Evolutionary conservation across 148 eudicot species (phyloP), one percentile per base, ranked within the genome.

Genomic region (Fagopyrum homotropicum): DNA sequence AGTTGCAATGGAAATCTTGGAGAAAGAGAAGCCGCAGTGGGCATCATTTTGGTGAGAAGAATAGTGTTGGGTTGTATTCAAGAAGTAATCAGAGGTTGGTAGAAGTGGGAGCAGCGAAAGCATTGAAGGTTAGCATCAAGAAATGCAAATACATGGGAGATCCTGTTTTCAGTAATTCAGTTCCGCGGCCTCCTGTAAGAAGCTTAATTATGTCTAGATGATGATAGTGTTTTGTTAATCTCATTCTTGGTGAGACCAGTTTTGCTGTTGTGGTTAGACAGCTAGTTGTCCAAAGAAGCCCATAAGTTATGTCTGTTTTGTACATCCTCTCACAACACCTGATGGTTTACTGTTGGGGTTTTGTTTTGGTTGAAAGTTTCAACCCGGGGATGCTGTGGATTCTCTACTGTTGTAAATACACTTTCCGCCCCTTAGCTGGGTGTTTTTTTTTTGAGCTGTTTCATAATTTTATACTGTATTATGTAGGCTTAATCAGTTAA

Each of bases 161-260:
- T 46, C 77, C 90, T 64, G 84, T 78, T 40, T 91, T 88, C 76
- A 75, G 81, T 52, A 82, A 93, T 14, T 74, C 91, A 0, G 88
- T 79, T 69, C 88, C 78, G 14, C 76, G 90, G 19, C 22, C 55
- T 0, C 60, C 84, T 29, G 48, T 85, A 49, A 79, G 91, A 72
- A 88, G 80, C 85, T 83, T 90, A 78, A 90, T 93, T 56, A 83
- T 93, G 93, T 90, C 98, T 52, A 85, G 89, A 75, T 91, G 88
- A 88, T 79, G 64, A 51, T 48, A 6, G 9, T 47, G 6, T 59
- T 59, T 7, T 54, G 4, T 40, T 61, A 8, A 7, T 10, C 45
- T 63, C 44, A 49, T 72, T 72, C 55, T 49, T 75, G 72, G 61
- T 52, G 76, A 78, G 80, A 77, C 73, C 79, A 78, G 86, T 83